Evolutionary conservation across 2,329 filamentous ascomycete genomes (phyloP), one percentile per base, ranked within the genome.

Genomic region (Penicillium sp.): DNA sequence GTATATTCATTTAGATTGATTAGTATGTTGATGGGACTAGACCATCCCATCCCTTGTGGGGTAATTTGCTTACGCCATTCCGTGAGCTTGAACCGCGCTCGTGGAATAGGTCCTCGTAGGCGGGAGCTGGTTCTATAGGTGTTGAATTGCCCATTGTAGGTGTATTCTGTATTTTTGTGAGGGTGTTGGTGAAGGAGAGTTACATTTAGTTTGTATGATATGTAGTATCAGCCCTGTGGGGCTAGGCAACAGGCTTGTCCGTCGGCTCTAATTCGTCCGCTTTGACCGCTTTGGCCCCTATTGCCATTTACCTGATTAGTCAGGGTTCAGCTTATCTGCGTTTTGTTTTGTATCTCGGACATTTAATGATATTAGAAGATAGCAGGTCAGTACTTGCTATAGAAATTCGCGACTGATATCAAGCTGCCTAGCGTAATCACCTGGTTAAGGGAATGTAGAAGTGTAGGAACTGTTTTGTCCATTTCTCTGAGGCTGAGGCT

Each of bases 91-190:
- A 31, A 3, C 59, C 59, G 1, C 15, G 51, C 27, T 59, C 38
- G n/a, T 61, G 57, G 31, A 51, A 62, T 8, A 63, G 33, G 2
- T 63, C 61, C 6, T 62, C 54, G 38, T 63, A 63, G 23, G 61
- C 54, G 0, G 61, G 61, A 8, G 55, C 57, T 21, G 51, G 44
- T 9, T 63, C 61, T 10, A 43, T 45, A 13, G 57, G 49, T 15
- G 36, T 27, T 33, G 33, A 9, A 7, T 33, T 42, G 3, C 47
- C 55, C 59, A 59, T 61, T 1, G 23, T 60, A 25, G 21, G n/a
- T 49, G 42, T 23, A 3, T 27, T 42, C 2, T 12, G 42, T 27
- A 12, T 19, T n/a, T 17, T n/a, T 6, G 21, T 49, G 10, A 6
- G 8, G 23, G 2, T 38, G 33, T 49, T 49, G 13, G 21, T 12